Base-by-base conservation (phyloP, 2,329 filamentous ascomycete genomes). In the Gremmenia infestans region DNA sequence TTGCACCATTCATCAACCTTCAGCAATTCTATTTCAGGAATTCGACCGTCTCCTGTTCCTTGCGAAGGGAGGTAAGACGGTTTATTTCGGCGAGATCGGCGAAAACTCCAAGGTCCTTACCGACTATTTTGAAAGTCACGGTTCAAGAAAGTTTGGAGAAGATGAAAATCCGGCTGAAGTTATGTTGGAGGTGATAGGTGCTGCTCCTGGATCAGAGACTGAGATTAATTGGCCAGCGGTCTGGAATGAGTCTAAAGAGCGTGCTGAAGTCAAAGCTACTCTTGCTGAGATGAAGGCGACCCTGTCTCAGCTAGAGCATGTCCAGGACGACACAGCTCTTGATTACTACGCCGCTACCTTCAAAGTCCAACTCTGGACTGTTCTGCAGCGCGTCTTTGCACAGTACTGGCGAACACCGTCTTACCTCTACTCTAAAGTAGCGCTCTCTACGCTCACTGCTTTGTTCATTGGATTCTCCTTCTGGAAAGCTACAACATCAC, bases 1-100 rank as follows among this genome's bases (percentile, higher is more conserved):
- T n/a, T 96, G 91, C 75, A 97, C 93, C 0, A 97, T 97, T 59
- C 93, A 97, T 71, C 93, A 97, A 72, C 93, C 93, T n/a, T 95
- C 90, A 14, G 91, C 92, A 36, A 91, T 96, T 81, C 80, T 97
- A 52, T 96, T 97, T 77, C 89, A 96, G 71, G 87, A 90, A 56
- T 97, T 94, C 69, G 89, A 94, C 67, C 82, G 88, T 56, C 81
- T 94, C 7, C 78, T 93, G 35, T 90, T 94, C 75, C 76, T 94
- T 15, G 85, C 86, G 36, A 86, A 82, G 67, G 89, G 89, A 54
- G 89, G 89, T 54, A 81, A 78, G 68, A 91, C 88, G 1, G 87
- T 93, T 47, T 94, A 94, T 75, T 93, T 91, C 67, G 89, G 88
- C 54, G 83, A 89, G 4, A 86, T 93, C 56, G 90, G 89, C 60